Evolutionary conservation across 352 stramenopile species (phyloP), one percentile per base, ranked within the genome.

Genomic region (Pilasporangium apinafurcum): DNA sequence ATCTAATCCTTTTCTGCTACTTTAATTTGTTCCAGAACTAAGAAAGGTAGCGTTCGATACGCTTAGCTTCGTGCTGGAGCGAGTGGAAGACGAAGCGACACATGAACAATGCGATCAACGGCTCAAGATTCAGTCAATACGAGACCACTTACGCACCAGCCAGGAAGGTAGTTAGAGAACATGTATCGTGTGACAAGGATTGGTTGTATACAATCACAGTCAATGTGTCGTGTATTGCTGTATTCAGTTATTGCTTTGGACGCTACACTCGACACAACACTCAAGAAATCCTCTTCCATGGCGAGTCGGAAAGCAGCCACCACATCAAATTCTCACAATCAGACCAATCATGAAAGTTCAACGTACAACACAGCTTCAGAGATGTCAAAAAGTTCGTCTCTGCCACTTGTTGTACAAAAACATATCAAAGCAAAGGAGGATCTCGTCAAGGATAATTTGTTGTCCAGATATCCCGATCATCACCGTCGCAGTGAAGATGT

Each of bases 41-140:
- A 68, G 68, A 18, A 65, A 44, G 21, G 59, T 77, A 2, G 71
- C 71, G 8, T 62, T 69, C 21, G 71, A 84, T 22, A 84, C 68
- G 0, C 52, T 84, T 20, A 38, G 48, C 0, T 84, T 84, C 40
- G 53, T 82, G 4, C 33, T 77, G 17, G 65, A 77, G 8, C 62
- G 68, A 1, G 50, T 82, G 7, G 62, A 76, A 46, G 66, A 57
- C 31, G 71, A 84, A 33, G 47, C 71, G 5, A 62, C 53, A 28
- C 59, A 75, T 27, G 55, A 64, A 21, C 40, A 68, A 10, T 69
- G 62, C 21, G 59, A 81, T 40, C 65, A 72, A 22, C 49, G 51
- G 13, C 27, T 62, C 16, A 69, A 64, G 25, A 60, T 68, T 22
- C 59, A 68, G 32, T 52, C 46, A 8, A 49, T 68, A 1, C 56